These are phyloP conservation scores for Verticillium nonalfalfae DNA, from an alignment of 2,329 filamentous ascomycete species.

Conservation along the genomic window DNA sequence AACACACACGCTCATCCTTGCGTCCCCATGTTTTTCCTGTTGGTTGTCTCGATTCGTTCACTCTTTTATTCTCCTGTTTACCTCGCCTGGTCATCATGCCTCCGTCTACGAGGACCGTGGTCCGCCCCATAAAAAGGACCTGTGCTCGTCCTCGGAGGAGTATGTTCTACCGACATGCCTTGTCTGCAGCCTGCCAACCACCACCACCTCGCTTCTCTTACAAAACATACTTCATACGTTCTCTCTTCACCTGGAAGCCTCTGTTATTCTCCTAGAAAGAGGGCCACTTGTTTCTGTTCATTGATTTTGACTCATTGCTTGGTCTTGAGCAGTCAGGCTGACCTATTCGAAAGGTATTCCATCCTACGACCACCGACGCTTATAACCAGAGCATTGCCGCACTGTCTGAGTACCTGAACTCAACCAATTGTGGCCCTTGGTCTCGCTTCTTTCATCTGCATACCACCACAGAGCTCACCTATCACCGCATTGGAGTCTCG, in stretches of 20 bases:
- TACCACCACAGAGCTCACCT: too few species aligned
- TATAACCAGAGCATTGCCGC: too few species aligned
- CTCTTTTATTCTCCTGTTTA: neutral
- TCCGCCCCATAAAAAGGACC: slow-evolving; percentile 1
- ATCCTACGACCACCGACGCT: too few species aligned
- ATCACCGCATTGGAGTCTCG: neutral
- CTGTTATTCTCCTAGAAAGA: neutral
- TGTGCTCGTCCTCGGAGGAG: neutral
- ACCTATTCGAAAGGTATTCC: too few species aligned
- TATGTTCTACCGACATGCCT: neutral
- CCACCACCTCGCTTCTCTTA: neutral
- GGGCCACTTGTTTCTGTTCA: neutral
- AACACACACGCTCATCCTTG: neutral
- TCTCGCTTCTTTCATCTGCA: too few species aligned
- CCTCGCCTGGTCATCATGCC: neutral
- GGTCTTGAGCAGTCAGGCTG: neutral
- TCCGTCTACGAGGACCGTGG: neutral
- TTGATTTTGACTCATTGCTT: neutral
- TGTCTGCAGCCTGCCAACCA: neutral
- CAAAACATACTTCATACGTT: neutral
- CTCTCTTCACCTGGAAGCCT: neutral
- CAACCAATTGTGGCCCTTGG: too few species aligned
- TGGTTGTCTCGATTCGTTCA: neutral
- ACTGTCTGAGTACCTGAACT: too few species aligned
- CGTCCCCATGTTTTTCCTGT: neutral